Percentiles rank a stretch among this genome's conserved stretches.
phyloP scores from a whole-genome alignment of 2,329 filamentous ascomycete species.

The Botrytis paeoniae region DNA sequence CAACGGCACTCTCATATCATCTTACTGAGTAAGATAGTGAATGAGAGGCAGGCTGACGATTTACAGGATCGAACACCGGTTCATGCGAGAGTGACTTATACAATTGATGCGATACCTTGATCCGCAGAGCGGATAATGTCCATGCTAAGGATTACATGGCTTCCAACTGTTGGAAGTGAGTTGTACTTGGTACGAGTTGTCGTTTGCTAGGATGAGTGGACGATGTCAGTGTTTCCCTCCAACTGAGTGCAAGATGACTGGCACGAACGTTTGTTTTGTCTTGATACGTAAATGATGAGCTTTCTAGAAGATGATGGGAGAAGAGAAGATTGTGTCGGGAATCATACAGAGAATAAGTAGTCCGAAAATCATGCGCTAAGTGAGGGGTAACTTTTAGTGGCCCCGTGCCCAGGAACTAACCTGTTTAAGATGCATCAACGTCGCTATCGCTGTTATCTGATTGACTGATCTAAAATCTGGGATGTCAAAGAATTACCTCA shows the following conservation, averaged over 20 bases:
- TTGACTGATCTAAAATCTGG: background rate
- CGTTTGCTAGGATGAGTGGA: constrained; percentile 12
- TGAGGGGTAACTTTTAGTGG: constrained; percentile 19
- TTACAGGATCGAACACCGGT: constrained; percentile 57
- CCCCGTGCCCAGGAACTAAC: background rate
- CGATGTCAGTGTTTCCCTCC: background rate
- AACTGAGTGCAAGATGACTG: background rate
- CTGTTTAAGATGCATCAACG: background rate
- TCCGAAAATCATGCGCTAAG: background rate
- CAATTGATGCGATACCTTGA: constrained; percentile 40
- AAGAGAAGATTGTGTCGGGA: background rate
- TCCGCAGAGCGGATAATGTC: constrained; percentile 36
- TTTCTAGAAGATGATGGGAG: background rate
- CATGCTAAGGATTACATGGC: constrained; percentile 36
- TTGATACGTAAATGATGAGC: background rate
- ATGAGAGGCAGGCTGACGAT: constrained; percentile 33
- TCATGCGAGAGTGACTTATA: constrained; percentile 53
- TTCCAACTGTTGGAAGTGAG: constrained; percentile 24
- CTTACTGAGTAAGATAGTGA: constrained; percentile 28
- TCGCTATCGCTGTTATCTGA: constrained; percentile 10
- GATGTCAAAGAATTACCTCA: background rate
- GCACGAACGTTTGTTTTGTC: constrained; percentile 5
- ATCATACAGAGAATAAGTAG: constrained; percentile 4
- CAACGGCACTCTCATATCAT: constrained; percentile 34
- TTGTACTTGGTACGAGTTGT: constrained; percentile 28